Base-by-base conservation (phyloP, 306 rosid genomes). In the Fagus sylvatica region DNA sequence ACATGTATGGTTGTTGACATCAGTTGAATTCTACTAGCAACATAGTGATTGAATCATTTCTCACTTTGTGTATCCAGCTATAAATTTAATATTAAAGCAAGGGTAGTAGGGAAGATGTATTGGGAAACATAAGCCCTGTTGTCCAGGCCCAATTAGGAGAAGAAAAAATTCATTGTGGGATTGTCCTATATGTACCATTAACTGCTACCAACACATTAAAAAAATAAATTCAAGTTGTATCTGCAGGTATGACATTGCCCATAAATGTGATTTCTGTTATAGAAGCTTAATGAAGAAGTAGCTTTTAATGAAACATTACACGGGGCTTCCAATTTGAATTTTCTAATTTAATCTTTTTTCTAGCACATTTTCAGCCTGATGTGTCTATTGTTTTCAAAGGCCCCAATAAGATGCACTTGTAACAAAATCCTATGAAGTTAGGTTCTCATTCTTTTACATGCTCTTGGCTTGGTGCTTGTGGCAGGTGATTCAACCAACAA, bases 401-500 rank as follows among this genome's bases (percentile, higher is more conserved):
- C 5, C 65, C 33, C 17, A 3, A 10, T 57, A 2, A 57, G 37
- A 57, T 10, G 36, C 15, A 46, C 15, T 46, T 46, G 51, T 8
- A 46, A 46, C 51, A 46, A 46, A 30, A 10, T 37, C 16, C 17
- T 5, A 62, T 34, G 69, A 62, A 62, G 69, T 62, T 16, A 62
- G 69, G 40, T 36, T 65, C 48, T 37, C 30, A 16, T 48, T 46
- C 33, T 81, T 77, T 85, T 65, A 28, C 59, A 74, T 77, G 56
- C 77, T 78, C 79, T 73, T 76, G 71, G 74, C 86, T 48, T 78
- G 81, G 65, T 76, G 73, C 48, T 37, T 82, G 76, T 76, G 66
- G 71, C 90, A 87, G 98, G 89, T 82, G 84, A 82, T 88, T 82
- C 79, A 74, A 74, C 40, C 71, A 69, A 82, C 78, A 77, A 81